These are phyloP conservation scores for Sphagnurus paluster DNA, from an alignment of 1,284 basidiomycete species.

Conservation along the genomic window DNA sequence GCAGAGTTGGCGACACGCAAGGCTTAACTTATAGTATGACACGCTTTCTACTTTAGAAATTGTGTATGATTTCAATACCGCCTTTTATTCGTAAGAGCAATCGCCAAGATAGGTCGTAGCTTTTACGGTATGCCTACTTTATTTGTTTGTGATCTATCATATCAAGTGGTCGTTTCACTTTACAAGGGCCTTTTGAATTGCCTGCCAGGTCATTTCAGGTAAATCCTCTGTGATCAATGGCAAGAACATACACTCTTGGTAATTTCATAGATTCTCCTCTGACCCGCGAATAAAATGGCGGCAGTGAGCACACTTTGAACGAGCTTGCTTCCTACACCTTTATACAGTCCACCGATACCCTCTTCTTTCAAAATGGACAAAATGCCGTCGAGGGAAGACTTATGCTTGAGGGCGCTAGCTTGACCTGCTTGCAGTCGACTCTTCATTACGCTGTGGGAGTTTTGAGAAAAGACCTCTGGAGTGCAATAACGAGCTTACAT, in stretches of 20 bases:
- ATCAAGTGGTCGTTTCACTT: conserved; percentile 7
- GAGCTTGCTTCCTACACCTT: conserved; percentile 83
- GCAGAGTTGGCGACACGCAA: conserved; percentile 39
- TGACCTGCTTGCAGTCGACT: conserved; percentile 80
- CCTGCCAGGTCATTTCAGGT: conserved; percentile 6
- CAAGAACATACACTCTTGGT: conserved; percentile 52
- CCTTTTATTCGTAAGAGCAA: no score
- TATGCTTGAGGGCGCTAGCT: conserved; percentile 61
- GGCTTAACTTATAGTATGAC: neutral
- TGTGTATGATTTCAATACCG: no score
- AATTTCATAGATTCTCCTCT: conserved; percentile 73
- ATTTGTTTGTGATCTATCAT: neutral
- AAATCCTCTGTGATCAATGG: neutral
- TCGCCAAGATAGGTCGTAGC: no score
- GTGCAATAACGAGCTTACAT: conserved; percentile 49
- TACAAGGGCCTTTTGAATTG: conserved; percentile 14
- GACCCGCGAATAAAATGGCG: conserved; percentile 85
- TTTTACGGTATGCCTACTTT: no score
- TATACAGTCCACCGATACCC: conserved; percentile 81
- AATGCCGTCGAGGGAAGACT: conserved; percentile 70
- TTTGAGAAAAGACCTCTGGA: neutral
- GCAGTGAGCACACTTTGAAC: conserved; percentile 89
- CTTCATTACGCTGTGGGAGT: conserved; percentile 68
- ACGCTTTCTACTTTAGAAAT: no score
- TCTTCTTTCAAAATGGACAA: conserved; percentile 74